Evolutionary conservation across 352 stramenopile genomes (phyloP), one percentile per base, ranked within the genome.

Genomic region (Globisporangium spinosum): DNA sequence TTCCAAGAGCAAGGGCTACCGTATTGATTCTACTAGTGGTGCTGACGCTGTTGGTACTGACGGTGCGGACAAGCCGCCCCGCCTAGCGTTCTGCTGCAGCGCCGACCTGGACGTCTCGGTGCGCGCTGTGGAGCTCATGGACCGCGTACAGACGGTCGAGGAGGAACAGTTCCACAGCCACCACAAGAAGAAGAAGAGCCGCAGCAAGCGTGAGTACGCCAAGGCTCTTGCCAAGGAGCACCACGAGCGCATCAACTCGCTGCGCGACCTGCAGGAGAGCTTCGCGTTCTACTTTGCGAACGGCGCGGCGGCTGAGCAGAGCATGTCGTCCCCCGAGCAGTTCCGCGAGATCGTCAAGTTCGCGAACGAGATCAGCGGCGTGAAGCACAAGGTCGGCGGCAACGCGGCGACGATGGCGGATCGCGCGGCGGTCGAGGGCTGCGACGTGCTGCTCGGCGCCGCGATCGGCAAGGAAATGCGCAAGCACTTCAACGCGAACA

Each of bases 201-300:
- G 71, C 23, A 64, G 67, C 40, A 70, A 71, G 32, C 43, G 15
- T 17, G 73, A 73, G 49, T 58, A 67, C 45, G 29, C 62, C 17
- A 54, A 72, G 8, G 55, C 58, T 27, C 65, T 94, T 22, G n/a
- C 23, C 1, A 74, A 78, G 34, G 62, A 79, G 53, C 87, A 95
- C 65, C 85, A 93, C 67, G 87, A 93, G 65, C 85, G 85, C 8
- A 93, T 95, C 51, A 75, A 70, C 54, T 89, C 81, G 23, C 59
- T 90, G 2, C 66, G 74, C 4, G 73, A 87, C 5, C 69, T 95
- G 2, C 83, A 91, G 59, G 83, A 95, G 67, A 93, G 83, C 68
- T 95, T 95, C 67, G 82, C 80, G 34, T 93, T 86, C 66, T 95
- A 95, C 69, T 95, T 95, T 71, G 80, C 82, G 8, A 84, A 82